Base-by-base conservation (phyloP, 495 filamentous ascomycete genomes). In the Xylona heveae region DNA sequence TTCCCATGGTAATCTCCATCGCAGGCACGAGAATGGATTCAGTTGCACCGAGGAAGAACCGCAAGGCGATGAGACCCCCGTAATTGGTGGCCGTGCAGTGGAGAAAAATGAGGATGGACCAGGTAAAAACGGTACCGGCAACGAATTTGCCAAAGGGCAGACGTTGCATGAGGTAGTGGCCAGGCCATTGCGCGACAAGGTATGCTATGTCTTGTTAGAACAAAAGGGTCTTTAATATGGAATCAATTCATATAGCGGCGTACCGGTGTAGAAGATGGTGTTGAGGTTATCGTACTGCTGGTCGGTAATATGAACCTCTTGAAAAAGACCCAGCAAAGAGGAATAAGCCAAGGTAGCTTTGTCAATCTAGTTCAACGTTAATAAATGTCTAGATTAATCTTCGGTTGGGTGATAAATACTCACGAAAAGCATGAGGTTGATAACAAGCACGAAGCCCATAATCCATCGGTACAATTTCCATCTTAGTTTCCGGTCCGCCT, bases 401-500 rank as follows among this genome's bases (percentile, higher is more conserved):
- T n/a, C n/a, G n/a, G n/a, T n/a, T n/a, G n/a, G n/a, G n/a, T n/a
- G n/a, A n/a, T n/a, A 20, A 15, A 13, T 20, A 26, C 35, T 28
- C 20, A 46, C 44, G 35, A 46, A 46, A 7, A 46, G 21, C 12
- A 39, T 20, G 5, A 46, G 18, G 27, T 46, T 44, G 3, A 38
- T 46, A 6, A 35, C 21, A 8, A 26, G 26, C 13, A 46, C 16
- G 10, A 46, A 24, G 2, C 21, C 18, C 35, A 46, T 37, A 17
- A 46, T 37, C 24, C 33, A 16, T 22, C 21, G 28, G 22, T 44
- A 42, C 8, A 46, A 18, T 31, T 44, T 58, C 35, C 42, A 13
- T 21, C 60, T 57, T 26, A 57, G 52, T 21, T 50, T 42, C 35
- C 29, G 35, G 29, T 47, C 45, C 34, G 42, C 38, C 25, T 47